These are phyloP conservation scores for Fagus sylvatica DNA, from an alignment of 306 rosid genomes.

Conservation along the genomic window DNA sequence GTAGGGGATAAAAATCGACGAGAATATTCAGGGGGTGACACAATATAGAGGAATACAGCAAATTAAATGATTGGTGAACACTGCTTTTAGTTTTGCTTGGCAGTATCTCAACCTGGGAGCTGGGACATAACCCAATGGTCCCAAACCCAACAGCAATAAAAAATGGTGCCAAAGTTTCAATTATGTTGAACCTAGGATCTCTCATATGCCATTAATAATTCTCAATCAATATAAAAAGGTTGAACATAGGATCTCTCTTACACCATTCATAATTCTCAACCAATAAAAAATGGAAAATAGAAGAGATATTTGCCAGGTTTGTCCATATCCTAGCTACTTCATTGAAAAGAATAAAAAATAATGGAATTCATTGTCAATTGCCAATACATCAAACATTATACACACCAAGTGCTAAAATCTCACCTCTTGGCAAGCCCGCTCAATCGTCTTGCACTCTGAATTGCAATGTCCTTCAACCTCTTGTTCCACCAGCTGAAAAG, in stretches of 20 bases:
- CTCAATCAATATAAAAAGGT: not conserved
- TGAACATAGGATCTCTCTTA: not conserved
- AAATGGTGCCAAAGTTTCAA: not conserved
- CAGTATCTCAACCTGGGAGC: not conserved
- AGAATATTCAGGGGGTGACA: not conserved
- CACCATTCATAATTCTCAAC: slow-evolving; percentile 2
- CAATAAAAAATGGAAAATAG: not conserved
- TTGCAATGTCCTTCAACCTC: slow-evolving; percentile 95
- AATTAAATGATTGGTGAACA: not conserved
- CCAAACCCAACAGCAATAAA: not conserved
- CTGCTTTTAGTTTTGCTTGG: not conserved
- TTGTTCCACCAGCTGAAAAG: slow-evolving; percentile 78
- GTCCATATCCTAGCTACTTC: not conserved
- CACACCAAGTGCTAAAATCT: slow-evolving; percentile 16
- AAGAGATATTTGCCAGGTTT: not conserved
- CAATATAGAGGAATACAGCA: not conserved
- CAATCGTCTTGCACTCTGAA: slow-evolving; percentile 94
- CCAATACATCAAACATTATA: slow-evolving; percentile 7
- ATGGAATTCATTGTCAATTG: not conserved
- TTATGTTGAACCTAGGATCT: no score
- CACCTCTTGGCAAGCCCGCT: slow-evolving; percentile 92
- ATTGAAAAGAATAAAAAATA: not conserved
- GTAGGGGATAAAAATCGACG: not conserved
- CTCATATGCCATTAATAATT: not conserved
- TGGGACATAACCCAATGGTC: not conserved